phyloP scores from a whole-genome alignment of 2,329 filamentous ascomycete species.

The Fusarium coicis region DNA sequence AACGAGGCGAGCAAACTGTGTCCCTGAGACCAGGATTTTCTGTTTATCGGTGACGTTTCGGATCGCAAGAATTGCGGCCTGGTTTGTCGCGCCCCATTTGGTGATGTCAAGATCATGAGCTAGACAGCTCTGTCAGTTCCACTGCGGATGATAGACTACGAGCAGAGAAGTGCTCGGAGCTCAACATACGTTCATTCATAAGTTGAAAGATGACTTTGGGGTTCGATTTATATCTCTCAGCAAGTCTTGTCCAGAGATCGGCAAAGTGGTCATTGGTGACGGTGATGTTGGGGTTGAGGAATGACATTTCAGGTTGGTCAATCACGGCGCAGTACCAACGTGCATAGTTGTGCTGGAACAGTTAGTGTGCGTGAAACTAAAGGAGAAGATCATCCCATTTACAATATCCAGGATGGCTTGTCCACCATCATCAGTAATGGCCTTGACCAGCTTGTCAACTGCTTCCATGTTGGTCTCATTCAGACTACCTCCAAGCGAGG shows the following conservation, averaged over 20 bases:
- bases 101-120: neutral
- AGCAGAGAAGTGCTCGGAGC: fast-evolving
- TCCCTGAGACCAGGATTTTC: neutral
- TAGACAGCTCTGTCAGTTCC: neutral
- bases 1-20: neutral
- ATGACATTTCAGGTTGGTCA: neutral
- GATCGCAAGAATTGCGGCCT: neutral
- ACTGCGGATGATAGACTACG: fast-evolving
- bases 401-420: slow-evolving; percentile 1
- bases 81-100: neutral
- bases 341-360: neutral
- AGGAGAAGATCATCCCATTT: fast-evolving
- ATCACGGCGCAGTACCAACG: slow-evolving; percentile 2
- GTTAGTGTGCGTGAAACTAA: fast-evolving
- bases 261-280: neutral
- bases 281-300: neutral
- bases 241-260: neutral
- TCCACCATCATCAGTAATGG: neutral
- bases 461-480: neutral
- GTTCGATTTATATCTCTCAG: neutral
- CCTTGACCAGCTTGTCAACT: neutral
- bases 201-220: neutral
- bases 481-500: neutral
- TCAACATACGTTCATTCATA: neutral
- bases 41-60: neutral